Percentiles rank a stretch among this genome's conserved stretches.
These are phyloP conservation scores for Tanacetum coccineum DNA, from an alignment of 129 eudicot species.

Conservation along the genomic window DNA sequence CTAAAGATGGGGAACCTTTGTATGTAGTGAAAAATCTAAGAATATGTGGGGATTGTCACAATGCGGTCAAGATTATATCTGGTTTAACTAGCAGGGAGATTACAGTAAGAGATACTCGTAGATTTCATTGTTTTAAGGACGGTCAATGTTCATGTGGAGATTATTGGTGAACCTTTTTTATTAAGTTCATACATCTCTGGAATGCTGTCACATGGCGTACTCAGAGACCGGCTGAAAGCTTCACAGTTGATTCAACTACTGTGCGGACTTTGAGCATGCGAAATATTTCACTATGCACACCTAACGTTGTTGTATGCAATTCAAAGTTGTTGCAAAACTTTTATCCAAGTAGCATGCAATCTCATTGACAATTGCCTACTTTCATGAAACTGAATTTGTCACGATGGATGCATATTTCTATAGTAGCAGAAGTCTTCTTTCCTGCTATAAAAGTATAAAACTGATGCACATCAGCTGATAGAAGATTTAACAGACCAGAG, in stretches of 20 bases:
- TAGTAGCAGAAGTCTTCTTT: no score
- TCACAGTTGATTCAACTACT: background rate
- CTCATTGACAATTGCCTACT: no score
- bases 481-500: no score
- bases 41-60: constrained; percentile 83
- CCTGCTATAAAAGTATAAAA: no score
- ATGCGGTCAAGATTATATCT: constrained; percentile 60
- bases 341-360: no score
- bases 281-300: background rate
- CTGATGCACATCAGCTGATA: no score
- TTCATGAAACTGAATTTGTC: no score
- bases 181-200: no score
- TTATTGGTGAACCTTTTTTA: constrained; percentile 51
- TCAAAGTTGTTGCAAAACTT: no score
- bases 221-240: background rate
- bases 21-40: constrained; percentile 69
- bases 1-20: constrained; percentile 49
- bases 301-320: background rate
- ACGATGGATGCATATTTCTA: no score
- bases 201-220: background rate
- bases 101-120: constrained; percentile 73
- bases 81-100: constrained; percentile 63
- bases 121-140: constrained; percentile 74
- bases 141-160: constrained; percentile 81
- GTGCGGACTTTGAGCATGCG: background rate